phyloP scores from a whole-genome alignment of 306 rosid species.

The Rosa multiflora region DNA sequence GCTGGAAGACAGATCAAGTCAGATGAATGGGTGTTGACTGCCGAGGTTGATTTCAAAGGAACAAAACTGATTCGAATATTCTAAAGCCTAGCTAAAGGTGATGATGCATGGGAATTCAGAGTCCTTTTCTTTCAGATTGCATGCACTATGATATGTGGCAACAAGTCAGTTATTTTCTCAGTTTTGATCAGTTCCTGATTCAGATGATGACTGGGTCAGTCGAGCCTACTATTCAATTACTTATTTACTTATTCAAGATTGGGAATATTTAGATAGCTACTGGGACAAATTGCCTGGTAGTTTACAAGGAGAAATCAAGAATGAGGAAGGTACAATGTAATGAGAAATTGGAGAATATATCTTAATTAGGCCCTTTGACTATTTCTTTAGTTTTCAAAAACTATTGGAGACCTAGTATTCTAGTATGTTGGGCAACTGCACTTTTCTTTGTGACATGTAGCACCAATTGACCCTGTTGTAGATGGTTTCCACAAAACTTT shows the following conservation, averaged over 20 bases:
- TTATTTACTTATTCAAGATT: not conserved
- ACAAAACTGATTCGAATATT: not conserved
- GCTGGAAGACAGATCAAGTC: not conserved
- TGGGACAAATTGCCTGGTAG: not conserved
- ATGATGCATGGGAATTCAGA: not conserved
- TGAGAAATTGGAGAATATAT: not conserved
- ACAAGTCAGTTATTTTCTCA: not conserved
- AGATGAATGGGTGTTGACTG: not conserved
- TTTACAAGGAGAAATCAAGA: not conserved
- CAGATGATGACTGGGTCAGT: not conserved
- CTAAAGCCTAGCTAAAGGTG: not conserved
- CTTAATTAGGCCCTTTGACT: not conserved
- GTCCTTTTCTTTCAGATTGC: not conserved
- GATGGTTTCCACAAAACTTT: not conserved
- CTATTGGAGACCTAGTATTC: not conserved
- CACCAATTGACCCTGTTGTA: not conserved
- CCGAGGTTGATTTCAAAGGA: not conserved
- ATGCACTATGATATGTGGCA: not conserved
- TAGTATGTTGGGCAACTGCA: not conserved
- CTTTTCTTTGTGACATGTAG: not conserved
- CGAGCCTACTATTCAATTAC: not conserved
- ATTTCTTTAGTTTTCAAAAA: not conserved
- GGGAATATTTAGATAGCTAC: not conserved
- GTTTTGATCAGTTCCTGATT: not conserved
- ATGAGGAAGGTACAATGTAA: not conserved